A percentile compares a stretch with the other conserved stretches of the same genome.
phyloP scores from a whole-genome alignment of 768 basidiomycete genomes.

The Lactarius pseudohatsudake region DNA sequence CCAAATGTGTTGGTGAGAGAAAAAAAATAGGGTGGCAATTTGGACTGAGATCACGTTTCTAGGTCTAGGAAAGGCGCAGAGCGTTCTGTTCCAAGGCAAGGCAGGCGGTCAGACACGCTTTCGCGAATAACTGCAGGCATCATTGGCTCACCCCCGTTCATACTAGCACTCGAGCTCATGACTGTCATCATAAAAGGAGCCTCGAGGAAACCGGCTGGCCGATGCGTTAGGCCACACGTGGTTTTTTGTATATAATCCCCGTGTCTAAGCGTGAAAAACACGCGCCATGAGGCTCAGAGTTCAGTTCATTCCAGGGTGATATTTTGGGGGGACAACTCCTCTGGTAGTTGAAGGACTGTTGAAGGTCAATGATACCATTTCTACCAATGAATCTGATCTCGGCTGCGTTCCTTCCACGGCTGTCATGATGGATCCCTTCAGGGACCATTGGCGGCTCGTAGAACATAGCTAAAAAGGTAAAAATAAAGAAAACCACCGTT shows the following conservation, averaged over 20 bases:
- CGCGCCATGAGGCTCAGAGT: slow-evolving; percentile 14
- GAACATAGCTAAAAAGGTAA: slow-evolving; percentile 10
- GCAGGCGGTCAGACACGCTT: slow-evolving; percentile 1
- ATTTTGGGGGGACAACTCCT: not conserved
- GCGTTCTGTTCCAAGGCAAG: slow-evolving; percentile 10
- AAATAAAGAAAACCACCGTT: slow-evolving; percentile 1
- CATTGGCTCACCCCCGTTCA: slow-evolving; percentile 8
- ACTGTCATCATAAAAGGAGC: not conserved
- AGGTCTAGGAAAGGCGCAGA: slow-evolving; percentile 4
- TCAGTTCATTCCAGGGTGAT: not conserved
- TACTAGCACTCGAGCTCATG: not conserved
- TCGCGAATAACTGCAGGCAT: not conserved
- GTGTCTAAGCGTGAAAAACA: not conserved
- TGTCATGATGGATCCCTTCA: slow-evolving; percentile 1
- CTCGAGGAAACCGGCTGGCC: slow-evolving; percentile 4
- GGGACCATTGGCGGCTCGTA: not conserved
- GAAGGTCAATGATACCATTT: not conserved
- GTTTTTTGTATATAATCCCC: not conserved
- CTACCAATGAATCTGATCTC: slow-evolving; percentile 22
- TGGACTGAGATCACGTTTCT: slow-evolving; percentile 17
- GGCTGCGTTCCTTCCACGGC: not conserved
- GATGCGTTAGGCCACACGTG: not conserved
- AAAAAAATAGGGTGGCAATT: slow-evolving; percentile 14
- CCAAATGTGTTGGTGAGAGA: not conserved
- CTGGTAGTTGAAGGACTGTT: not conserved